These are phyloP conservation scores for Blumeriella jaapii DNA, from an alignment of 2,329 filamentous ascomycete genomes.

Conservation along the genomic window DNA sequence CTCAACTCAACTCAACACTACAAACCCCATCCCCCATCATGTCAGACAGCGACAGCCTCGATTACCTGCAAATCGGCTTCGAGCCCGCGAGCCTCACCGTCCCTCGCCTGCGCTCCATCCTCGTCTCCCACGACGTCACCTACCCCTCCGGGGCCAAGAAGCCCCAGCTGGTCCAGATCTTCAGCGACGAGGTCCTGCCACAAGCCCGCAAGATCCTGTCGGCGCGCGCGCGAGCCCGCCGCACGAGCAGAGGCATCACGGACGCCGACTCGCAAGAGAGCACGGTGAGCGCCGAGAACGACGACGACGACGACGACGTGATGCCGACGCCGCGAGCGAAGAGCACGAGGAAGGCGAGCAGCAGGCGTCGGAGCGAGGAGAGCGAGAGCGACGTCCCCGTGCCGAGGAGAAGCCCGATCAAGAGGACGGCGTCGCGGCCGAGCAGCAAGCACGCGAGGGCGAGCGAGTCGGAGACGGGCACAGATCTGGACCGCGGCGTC, in stretches of 20 bases:
- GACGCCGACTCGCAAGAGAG: conserved; percentile 56
- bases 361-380: conserved; percentile 37
- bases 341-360: conserved; percentile 43
- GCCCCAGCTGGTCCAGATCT: conserved; percentile 71
- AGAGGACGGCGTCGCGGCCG: conserved; percentile 42
- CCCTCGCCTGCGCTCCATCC: conserved; percentile 77
- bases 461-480: conserved; percentile 40
- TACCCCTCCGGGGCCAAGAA: conserved; percentile 92
- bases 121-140: conserved; percentile 75
- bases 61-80: conserved; percentile 80
- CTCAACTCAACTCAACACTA: background rate
- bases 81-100: conserved; percentile 76
- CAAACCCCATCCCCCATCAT: conserved; percentile 28
- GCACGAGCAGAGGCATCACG: conserved; percentile 76
- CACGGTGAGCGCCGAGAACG: conserved; percentile 40
- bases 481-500: conserved; percentile 30
- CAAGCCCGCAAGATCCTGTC: conserved; percentile 67
- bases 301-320: conserved; percentile 46
- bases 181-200: conserved; percentile 67
- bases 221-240: conserved; percentile 66
- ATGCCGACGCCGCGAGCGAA: conserved; percentile 38
- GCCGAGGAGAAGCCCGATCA: conserved; percentile 37
- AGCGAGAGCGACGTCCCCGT: conserved; percentile 39
- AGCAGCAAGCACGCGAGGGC: conserved; percentile 36
- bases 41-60: conserved; percentile 54